Evolutionary conservation across 495 filamentous ascomycete species (phyloP).

Genomic region (Aspergillus homomorphus): DNA sequence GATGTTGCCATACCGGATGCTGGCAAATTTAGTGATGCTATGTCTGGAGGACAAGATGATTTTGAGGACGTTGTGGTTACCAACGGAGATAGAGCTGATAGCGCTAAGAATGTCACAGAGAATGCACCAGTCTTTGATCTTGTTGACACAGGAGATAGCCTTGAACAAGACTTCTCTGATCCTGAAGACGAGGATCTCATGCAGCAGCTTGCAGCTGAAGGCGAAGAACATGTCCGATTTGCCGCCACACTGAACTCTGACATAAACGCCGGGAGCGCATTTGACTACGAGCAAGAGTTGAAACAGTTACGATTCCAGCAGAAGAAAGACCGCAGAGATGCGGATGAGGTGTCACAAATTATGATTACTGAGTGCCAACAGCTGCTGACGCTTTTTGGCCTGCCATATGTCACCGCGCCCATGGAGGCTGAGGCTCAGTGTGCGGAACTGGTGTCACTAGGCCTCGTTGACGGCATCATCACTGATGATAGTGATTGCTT

Average conservation of each 20-base stretch:
- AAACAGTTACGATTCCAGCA: conserved; percentile 86
- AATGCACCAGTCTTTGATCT: conserved; percentile 21
- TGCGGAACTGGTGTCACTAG: conserved; percentile 79
- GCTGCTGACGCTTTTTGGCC: conserved; percentile 81
- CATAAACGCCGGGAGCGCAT: conserved; percentile 54
- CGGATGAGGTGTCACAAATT: conserved; percentile 88
- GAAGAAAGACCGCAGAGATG: conserved; percentile 90
- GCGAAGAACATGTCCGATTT: conserved; percentile 89
- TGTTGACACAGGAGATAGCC: conserved; percentile 24
- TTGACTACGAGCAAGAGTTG: conserved; percentile 82
- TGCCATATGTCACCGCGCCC: conserved; percentile 94
- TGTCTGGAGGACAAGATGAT: background rate
- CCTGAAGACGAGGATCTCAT: conserved; percentile 90
- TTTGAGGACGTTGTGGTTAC: conserved; percentile 8
- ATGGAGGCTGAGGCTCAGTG: conserved; percentile 99
- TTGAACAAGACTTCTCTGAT: conserved; percentile 62
- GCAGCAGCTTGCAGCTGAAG: conserved; percentile 78
- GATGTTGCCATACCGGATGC: conserved; percentile 33
- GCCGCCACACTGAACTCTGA: conserved; percentile 77
- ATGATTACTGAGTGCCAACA: conserved; percentile 97
- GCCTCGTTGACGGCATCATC: conserved; percentile 95
- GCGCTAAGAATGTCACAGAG: background rate
- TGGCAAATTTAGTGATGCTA: background rate
- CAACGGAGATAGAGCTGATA: background rate
- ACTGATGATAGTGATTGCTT: conserved; percentile 98